Conservation (phyloP, 495 filamentous ascomycete species). For the Aspergillus ellipticus region DNA sequence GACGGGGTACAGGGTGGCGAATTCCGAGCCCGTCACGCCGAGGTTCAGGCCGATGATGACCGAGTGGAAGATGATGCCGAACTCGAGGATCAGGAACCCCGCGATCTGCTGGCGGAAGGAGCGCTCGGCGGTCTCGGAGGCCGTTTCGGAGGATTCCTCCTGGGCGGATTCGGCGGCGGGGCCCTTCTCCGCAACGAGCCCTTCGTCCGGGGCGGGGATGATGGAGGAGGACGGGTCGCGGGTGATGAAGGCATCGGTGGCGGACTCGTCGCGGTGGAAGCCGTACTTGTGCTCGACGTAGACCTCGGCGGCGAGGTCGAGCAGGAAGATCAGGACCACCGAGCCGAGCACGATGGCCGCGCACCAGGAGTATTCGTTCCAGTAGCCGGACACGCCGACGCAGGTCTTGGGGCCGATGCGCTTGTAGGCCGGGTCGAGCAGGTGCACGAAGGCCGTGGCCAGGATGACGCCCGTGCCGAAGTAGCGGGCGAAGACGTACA, state of each 20-base stretch:
- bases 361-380: conserved; percentile 42
- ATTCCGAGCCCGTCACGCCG: background rate
- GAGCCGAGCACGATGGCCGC: conserved; percentile 36
- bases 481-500: conserved; percentile 71
- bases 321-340: conserved; percentile 34
- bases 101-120: background rate
- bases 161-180: background rate
- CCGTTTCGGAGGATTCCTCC: background rate
- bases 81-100: conserved; percentile 3
- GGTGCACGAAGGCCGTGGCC: conserved; percentile 62
- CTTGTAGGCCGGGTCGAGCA: conserved; percentile 51
- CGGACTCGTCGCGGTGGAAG: conserved; percentile 8
- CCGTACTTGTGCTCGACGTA: conserved; percentile 52
- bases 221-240: background rate
- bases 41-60: conserved; percentile 4
- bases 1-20: background rate
- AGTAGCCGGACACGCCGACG: conserved; percentile 50
- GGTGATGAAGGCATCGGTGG: background rate
- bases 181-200: background rate
- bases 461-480: conserved; percentile 71
- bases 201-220: background rate
- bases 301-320: conserved; percentile 45
- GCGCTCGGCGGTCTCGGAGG: background rate
- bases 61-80: conserved; percentile 6
- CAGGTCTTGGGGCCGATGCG: conserved; percentile 50